Evolutionary conservation across 805 yeast species (phyloP).

Genomic region (Debaryomyces prosopidis): DNA sequence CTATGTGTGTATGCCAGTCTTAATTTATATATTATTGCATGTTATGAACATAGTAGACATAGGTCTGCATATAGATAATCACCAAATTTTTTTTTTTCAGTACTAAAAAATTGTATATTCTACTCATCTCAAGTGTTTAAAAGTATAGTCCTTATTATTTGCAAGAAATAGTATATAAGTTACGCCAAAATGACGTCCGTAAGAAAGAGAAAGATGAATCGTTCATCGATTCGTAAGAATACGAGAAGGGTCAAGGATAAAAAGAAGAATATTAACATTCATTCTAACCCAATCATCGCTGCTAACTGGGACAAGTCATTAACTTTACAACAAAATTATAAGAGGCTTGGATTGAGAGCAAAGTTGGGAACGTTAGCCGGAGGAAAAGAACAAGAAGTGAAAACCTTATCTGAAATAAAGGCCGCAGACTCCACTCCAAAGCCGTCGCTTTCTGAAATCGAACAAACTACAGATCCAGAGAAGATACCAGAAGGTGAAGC

Average conservation of each 20-base stretch:
- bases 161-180: not conserved
- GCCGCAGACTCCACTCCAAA: constrained; percentile 24
- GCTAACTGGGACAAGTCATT: constrained; percentile 85
- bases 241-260: constrained; percentile 72
- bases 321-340: constrained; percentile 85
- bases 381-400: constrained; percentile 68
- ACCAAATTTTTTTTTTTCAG: not conserved
- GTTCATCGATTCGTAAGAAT: constrained; percentile 67
- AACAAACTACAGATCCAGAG: constrained; percentile 50
- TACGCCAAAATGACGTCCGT: constrained; percentile 59
- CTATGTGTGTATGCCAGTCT: too few relatives aligned
- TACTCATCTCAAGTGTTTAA: not conserved
- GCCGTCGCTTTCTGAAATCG: constrained; percentile 36
- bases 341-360: constrained; percentile 71
- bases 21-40: too few relatives aligned
- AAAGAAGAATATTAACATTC: constrained; percentile 63
- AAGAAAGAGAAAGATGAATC: constrained; percentile 81
- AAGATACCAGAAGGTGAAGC: constrained; percentile 80
- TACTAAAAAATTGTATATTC: not conserved
- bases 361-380: constrained; percentile 73
- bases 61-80: too few relatives aligned
- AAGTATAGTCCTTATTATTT: not conserved
- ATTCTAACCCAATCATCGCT: constrained; percentile 79
- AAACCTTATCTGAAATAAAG: constrained; percentile 34
- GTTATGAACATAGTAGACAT: too few relatives aligned